A percentile compares a stretch with the other conserved stretches of the same genome.
Conservation (phyloP, 202 grass and related monocot species). For the Elaeis oleifera region DNA sequence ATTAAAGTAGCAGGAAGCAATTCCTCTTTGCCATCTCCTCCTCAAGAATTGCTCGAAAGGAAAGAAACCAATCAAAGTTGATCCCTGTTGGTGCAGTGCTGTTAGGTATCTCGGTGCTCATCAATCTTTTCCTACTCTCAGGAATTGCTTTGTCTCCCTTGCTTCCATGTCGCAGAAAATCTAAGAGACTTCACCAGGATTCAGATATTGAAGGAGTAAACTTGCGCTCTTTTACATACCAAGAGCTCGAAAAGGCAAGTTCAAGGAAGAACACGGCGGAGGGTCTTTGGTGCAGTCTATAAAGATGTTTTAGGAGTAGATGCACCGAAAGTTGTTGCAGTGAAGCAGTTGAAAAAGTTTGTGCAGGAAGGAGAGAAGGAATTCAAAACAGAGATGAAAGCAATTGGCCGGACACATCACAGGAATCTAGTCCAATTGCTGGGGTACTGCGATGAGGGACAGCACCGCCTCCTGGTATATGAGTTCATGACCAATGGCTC, state of each 20-base stretch:
- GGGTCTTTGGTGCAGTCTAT: constrained; percentile 29
- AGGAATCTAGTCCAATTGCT: constrained; percentile 59
- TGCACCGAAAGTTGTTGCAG: constrained; percentile 16
- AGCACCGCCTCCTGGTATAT: neutral
- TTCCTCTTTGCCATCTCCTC: neutral
- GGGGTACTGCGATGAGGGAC: constrained; percentile 2
- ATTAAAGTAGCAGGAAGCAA: constrained; percentile 10
- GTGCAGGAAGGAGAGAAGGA: constrained; percentile 47
- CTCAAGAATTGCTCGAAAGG: neutral
- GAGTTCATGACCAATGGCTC: neutral
- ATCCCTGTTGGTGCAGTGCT: neutral
- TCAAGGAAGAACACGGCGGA: constrained; percentile 22
- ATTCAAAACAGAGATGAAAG: constrained; percentile 51
- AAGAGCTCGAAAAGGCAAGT: constrained; percentile 16
- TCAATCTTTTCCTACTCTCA: neutral
- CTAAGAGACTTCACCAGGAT: neutral
- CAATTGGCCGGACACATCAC: constrained; percentile 48
- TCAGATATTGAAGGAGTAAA: neutral
- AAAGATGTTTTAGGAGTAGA: constrained; percentile 28
- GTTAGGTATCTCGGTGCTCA: constrained; percentile 4
- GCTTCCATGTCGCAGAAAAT: neutral
- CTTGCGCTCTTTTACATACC: too few species aligned
- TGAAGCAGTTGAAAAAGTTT: constrained; percentile 48
- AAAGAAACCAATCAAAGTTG: neutral
- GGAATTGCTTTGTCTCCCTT: neutral